Evolutionary conservation across 2,329 filamentous ascomycete species (phyloP), one percentile per base, ranked within the genome.

Genomic region (Penicillium sp.): DNA sequence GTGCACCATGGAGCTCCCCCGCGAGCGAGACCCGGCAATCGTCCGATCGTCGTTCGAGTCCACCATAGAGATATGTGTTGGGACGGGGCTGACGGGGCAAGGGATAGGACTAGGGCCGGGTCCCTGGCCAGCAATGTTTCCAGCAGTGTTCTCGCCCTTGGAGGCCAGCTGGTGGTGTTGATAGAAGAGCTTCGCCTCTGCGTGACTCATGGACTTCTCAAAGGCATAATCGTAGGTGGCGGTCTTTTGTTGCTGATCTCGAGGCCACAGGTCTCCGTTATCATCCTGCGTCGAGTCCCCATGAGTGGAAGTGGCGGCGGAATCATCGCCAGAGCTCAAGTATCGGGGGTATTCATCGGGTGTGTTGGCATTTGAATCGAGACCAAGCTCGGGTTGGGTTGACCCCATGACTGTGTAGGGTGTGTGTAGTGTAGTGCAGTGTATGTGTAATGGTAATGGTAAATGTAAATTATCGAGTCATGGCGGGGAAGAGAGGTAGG

Each of bases 141-240:
- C 72, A 43, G 59, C 65, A 54, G 65, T 24, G 19, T 24, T 16
- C 19, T 23, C 21, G 3, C 21, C 21, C 54, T 70, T 79, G 36
- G 76, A 80, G 58, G 88, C 88, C 54, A 87, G 79, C 73, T 92
- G 90, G 74, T 91, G 92, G 62, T 90, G 84, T 76, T 97, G 93
- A 73, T 96, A 99, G 77, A 97, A 96, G 59, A 97, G 83, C 75
- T 96, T 97, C 55, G 93, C 91, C 71, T 99, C 94, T 23, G 90
- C 88, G 73, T 96, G 92, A 68, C 89, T 95, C 86, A 96, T 89
- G 68, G 93, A 90, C 67, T 94, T 95, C 75, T 99, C 94, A 49
- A 91, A 90, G 48, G 93, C 88, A 67, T 93, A 91, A 74, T 97
- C 92, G 76, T 96, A 97, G 70, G 92, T 95, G 18, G 92, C 90